phyloP scores from a whole-genome alignment of 106 monocot genomes.

The Dactylorhiza incarnata region DNA sequence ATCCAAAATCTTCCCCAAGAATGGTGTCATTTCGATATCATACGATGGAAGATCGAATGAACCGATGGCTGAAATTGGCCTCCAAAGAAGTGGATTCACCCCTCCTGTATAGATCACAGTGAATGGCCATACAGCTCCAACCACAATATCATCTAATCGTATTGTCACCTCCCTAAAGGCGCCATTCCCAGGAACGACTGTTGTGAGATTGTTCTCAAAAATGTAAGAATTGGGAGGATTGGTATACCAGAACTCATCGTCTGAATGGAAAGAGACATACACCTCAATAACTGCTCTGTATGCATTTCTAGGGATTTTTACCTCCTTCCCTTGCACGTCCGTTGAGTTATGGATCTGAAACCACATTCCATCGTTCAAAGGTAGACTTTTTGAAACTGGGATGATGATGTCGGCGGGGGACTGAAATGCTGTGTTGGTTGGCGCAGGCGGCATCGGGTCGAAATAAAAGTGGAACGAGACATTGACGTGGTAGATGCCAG shows the following conservation, averaged over 20 bases:
- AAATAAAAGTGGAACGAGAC: too few relatives aligned
- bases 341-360: slow-evolving; percentile 51
- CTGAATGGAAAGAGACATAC: slow-evolving; percentile 62
- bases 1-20: slow-evolving; percentile 68
- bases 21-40: slow-evolving; percentile 83
- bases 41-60: slow-evolving; percentile 84
- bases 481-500: too few relatives aligned
- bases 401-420: slow-evolving; percentile 68
- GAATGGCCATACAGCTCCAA: slow-evolving; percentile 88
- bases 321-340: slow-evolving; percentile 33
- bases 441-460: slow-evolving; percentile 31
- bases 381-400: slow-evolving; percentile 61
- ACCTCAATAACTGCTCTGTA: slow-evolving; percentile 84
- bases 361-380: slow-evolving; percentile 79
- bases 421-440: slow-evolving; percentile 9
- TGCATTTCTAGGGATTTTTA: slow-evolving; percentile 54
- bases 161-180: slow-evolving; percentile 70
- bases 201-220: slow-evolving; percentile 45
- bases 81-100: slow-evolving; percentile 84
- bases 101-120: slow-evolving; percentile 91
- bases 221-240: slow-evolving; percentile 72
- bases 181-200: slow-evolving; percentile 45
- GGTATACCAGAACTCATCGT: slow-evolving; percentile 88
- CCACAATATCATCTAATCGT: slow-evolving; percentile 44
- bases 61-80: slow-evolving; percentile 83